Evolutionary conservation across 1,284 basidiomycete genomes (phyloP).

Genomic region (Austroboletus olivaceoglutinosus): DNA sequence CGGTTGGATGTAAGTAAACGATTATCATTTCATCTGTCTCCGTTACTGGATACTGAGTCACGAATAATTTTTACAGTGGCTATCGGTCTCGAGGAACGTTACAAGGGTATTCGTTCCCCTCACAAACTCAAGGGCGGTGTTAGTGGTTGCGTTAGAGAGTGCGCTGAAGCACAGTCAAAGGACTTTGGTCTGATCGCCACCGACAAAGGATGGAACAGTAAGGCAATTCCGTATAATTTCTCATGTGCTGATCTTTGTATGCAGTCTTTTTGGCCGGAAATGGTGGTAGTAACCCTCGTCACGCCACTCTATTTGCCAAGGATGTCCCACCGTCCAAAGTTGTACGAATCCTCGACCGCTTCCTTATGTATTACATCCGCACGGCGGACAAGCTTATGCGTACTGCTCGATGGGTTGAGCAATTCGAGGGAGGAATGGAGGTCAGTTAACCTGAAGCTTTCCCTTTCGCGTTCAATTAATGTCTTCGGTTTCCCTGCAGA

Average conservation of each 20-base stretch:
- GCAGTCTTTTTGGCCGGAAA: constrained; percentile 73
- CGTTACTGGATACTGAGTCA: constrained; percentile 5
- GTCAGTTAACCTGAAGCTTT: constrained; percentile 27
- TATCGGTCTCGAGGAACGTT: constrained; percentile 70
- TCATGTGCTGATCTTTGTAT: constrained; percentile 2
- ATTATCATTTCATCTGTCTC: not conserved
- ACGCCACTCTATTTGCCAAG: constrained; percentile 49
- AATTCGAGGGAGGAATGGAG: constrained; percentile 68
- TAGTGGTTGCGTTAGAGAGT: constrained; percentile 71
- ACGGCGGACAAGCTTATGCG: constrained; percentile 69
- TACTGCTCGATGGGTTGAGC: constrained; percentile 77
- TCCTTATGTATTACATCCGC: constrained; percentile 70
- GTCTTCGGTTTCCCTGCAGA: constrained; percentile 31
- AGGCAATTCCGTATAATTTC: constrained; percentile 15
- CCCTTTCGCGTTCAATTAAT: not conserved
- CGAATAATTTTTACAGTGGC: constrained; percentile 42
- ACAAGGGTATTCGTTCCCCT: constrained; percentile 69
- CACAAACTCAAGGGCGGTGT: constrained; percentile 84
- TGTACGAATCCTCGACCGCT: constrained; percentile 66
- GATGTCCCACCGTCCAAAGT: constrained; percentile 65
- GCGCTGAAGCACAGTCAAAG: constrained; percentile 73
- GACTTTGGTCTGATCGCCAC: constrained; percentile 81
- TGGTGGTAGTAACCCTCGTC: constrained; percentile 67
- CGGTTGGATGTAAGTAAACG: constrained; percentile 50
- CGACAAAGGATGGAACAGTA: constrained; percentile 73